Conservation (phyloP, 2,329 filamentous ascomycete species). For the Ophiostoma ulmi region DNA sequence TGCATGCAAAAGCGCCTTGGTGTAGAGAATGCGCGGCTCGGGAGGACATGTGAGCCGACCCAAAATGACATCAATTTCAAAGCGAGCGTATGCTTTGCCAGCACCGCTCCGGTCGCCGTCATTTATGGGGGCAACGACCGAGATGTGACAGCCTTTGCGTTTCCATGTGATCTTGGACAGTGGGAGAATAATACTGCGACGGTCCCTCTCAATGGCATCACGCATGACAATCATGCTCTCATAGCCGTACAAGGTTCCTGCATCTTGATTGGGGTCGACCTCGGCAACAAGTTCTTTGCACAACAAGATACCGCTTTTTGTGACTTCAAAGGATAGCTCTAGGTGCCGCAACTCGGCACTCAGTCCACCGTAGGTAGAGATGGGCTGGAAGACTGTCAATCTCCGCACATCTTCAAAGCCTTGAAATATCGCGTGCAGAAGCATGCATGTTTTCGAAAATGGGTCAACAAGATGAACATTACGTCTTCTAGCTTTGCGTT, state of each 20-base stretch:
- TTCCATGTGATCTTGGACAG: constrained; percentile 37
- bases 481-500: constrained; percentile 23
- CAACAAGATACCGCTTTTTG: constrained; percentile 38
- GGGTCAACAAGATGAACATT: constrained; percentile 45
- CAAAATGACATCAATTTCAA: constrained; percentile 49
- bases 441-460: constrained; percentile 37
- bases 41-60: constrained; percentile 53
- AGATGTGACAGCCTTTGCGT: constrained; percentile 40
- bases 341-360: constrained; percentile 48
- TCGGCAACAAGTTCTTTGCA: constrained; percentile 47
- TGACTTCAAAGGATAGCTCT: constrained; percentile 52
- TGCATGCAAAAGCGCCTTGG: constrained; percentile 56
- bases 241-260: constrained; percentile 57
- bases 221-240: constrained; percentile 53
- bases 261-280: constrained; percentile 54
- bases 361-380: constrained; percentile 28
- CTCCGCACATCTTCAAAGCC: constrained; percentile 44
- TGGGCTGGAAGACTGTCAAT: constrained; percentile 46
- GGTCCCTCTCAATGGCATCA: constrained; percentile 36
- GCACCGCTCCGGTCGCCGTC: background rate
- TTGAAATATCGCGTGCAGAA: constrained; percentile 43
- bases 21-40: constrained; percentile 51
- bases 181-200: constrained; percentile 51
- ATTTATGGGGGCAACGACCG: constrained; percentile 31
- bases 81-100: constrained; percentile 43